Conservation (phyloP, 371 early-diverging fungal genomes). For the Mucor plumbeus region DNA sequence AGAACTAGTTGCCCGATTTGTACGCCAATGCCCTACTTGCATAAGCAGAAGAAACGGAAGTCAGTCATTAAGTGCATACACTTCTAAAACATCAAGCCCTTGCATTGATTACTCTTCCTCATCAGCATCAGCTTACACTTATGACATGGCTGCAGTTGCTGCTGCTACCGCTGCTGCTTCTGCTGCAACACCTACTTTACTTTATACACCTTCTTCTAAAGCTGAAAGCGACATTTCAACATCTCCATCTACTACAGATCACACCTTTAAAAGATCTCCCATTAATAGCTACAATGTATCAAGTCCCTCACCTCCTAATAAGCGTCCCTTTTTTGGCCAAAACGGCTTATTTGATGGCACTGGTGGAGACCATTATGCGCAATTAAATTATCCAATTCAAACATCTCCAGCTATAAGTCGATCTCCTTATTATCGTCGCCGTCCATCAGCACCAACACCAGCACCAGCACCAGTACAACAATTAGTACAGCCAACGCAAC, state of each 20-base stretch:
- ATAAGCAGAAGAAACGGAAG: slow-evolving; percentile 45
- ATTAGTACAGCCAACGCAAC: neutral
- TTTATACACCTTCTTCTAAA: slow-evolving; percentile 15
- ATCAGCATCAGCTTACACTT: neutral
- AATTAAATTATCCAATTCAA: slow-evolving; percentile 12
- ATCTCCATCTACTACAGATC: slow-evolving; percentile 18
- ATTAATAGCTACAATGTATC: neutral
- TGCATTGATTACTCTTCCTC: slow-evolving; percentile 8
- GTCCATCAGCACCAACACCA: neutral
- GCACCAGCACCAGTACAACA: neutral
- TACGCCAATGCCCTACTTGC: slow-evolving; percentile 60
- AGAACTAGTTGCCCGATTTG: slow-evolving; percentile 64
- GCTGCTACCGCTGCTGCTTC: slow-evolving; percentile 9
- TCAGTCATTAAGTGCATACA: slow-evolving; percentile 22
- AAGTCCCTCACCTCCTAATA: slow-evolving; percentile 7
- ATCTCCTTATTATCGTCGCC: slow-evolving; percentile 11
- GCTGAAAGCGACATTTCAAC: slow-evolving; percentile 17
- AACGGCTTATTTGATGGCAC: slow-evolving; percentile 14
- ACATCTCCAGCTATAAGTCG: neutral
- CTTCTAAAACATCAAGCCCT: slow-evolving; percentile 20
- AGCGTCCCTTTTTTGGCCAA: slow-evolving; percentile 19
- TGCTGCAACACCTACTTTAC: slow-evolving; percentile 10
- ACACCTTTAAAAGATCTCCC: slow-evolving; percentile 9
- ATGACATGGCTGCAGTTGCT: slow-evolving; percentile 10
- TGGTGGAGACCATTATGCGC: neutral